A percentile compares a stretch with the other conserved stretches of the same genome.
Evolutionary conservation across 176 grass and related monocot genomes (phyloP).

Genomic region (Cocos nucifera): DNA sequence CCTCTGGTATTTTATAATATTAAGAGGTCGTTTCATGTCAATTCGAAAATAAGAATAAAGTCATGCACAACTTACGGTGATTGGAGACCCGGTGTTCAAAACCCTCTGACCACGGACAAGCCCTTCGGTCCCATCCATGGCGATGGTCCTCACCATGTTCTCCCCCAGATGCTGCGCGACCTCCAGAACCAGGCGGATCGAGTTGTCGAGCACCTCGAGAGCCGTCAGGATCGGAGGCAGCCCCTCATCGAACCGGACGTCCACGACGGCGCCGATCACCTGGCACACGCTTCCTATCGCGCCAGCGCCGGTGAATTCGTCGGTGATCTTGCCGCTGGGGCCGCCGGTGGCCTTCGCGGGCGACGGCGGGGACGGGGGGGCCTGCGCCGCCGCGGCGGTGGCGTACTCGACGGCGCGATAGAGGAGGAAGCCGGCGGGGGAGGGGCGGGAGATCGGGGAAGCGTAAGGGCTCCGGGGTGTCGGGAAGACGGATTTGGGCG

Average conservation of each 20-base stretch:
- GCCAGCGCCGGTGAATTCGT: constrained; percentile 92
- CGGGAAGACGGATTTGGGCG: no score
- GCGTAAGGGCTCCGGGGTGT: constrained; percentile 22
- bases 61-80: constrained; percentile 54
- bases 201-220: constrained; percentile 95
- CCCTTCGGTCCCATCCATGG: constrained; percentile 97
- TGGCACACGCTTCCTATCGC: constrained; percentile 88
- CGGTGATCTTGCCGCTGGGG: constrained; percentile 70
- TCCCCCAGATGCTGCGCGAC: constrained; percentile 94
- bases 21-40: no score
- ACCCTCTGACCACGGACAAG: constrained; percentile 91
- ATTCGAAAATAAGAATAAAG: no score
- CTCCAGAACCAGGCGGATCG: constrained; percentile 89
- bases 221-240: constrained; percentile 93
- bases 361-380: constrained; percentile 9
- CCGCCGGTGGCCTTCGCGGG: constrained; percentile 6
- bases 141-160: constrained; percentile 93
- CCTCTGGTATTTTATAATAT: no score
- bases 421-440: constrained; percentile 58
- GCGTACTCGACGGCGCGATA: constrained; percentile 55
- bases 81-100: constrained; percentile 93
- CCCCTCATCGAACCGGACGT: constrained; percentile 81
- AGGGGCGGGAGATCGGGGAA: constrained; percentile 41
- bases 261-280: constrained; percentile 95
- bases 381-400: constrained; percentile 35